A percentile compares a stretch with the other conserved stretches of the same genome.
phyloP scores from a whole-genome alignment of 495 filamentous ascomycete species.

The Daldinia decipiens region DNA sequence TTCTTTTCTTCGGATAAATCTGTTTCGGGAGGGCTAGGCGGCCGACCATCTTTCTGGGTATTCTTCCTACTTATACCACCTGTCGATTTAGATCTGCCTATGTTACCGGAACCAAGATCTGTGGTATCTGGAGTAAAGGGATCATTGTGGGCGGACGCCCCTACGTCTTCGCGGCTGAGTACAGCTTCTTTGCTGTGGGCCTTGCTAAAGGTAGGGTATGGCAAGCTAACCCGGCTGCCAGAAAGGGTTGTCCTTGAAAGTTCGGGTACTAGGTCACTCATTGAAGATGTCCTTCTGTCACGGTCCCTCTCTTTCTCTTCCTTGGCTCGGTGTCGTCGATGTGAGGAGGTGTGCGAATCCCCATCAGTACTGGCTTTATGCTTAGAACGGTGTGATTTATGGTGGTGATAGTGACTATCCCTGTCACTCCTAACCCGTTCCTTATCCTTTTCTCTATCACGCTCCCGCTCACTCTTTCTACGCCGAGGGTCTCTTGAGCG shows the following conservation, averaged over 20 bases:
- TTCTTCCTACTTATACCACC: slow-evolving; percentile 49
- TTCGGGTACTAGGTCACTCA: slow-evolving; percentile 63
- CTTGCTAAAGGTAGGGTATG: slow-evolving; percentile 90
- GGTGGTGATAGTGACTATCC: slow-evolving; percentile 40
- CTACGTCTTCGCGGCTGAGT: slow-evolving; percentile 67
- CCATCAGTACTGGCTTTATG: slow-evolving; percentile 50
- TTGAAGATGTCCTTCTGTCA: slow-evolving; percentile 49
- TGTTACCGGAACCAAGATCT: slow-evolving; percentile 69
- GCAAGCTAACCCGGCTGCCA: slow-evolving; percentile 66
- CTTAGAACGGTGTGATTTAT: slow-evolving; percentile 52
- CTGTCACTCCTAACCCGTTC: slow-evolving; percentile 40
- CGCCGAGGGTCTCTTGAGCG: slow-evolving; percentile 55
- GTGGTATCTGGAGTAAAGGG: slow-evolving; percentile 83
- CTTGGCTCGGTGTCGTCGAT: slow-evolving; percentile 53
- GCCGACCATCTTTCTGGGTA: slow-evolving; percentile 55
- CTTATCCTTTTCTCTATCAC: slow-evolving; percentile 45
- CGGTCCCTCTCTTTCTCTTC: slow-evolving; percentile 55
- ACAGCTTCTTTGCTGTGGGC: slow-evolving; percentile 87
- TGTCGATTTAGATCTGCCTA: slow-evolving; percentile 53
- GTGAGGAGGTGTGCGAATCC: slow-evolving; percentile 52
- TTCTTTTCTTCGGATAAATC: slow-evolving; percentile 60
- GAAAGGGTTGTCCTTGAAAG: slow-evolving; percentile 52
- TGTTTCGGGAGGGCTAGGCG: slow-evolving; percentile 66
- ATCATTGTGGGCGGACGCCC: slow-evolving; percentile 51
- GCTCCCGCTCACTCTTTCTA: slow-evolving; percentile 48